Base-by-base conservation (phyloP, 441 rosid genomes). In the Adansonia gregorii region DNA sequence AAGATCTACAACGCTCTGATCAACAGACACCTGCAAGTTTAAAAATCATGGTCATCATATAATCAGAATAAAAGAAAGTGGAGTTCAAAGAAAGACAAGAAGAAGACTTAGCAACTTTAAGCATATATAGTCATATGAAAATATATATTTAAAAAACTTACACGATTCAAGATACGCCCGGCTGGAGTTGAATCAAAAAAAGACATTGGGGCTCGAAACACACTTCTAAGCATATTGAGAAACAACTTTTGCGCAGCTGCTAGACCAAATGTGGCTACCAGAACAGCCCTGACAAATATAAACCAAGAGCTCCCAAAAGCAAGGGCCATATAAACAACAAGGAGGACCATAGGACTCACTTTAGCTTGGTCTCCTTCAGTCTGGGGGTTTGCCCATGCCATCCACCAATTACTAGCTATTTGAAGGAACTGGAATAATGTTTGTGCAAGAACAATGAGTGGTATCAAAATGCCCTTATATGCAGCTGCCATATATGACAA, bases 311-410 rank as follows among this genome's bases (percentile, higher is more conserved):
- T 97, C 59, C 99, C 99, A 86, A 97, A 97, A 78, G 99, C 98
- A 84, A 97, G 94, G 65, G 96, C 98, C 77, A 95, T 97, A 81
- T 90, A 97, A 85, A 97, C 97, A 75, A 93, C 79, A 63, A 97
- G 90, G 81, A 97, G 97, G 82, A 88, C 88, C 86, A 92, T 88
- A 15, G 98, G 90, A 81, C 85, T 76, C 79, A 92, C 98, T 88
- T 91, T 97, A 45, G 99, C 88, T 73, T 86, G 82, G 76, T 89
- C 99, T 72, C 98, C 99, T 91, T 89, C 97, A 22, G 96, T 92
- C 83, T 94, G 99, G 75, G 99, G 99, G 86, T 94, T 97, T 60
- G 98, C 98, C 99, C 99, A 97, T 72, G 99, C 99, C 99, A 97
- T 97, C 99, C 99, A 97, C 99, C 99, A 97, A 83, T 89, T 97